A percentile compares a stretch with the other conserved stretches of the same genome.
phyloP scores from a whole-genome alignment of 768 basidiomycete species.

The Tricholoma sp. region DNA sequence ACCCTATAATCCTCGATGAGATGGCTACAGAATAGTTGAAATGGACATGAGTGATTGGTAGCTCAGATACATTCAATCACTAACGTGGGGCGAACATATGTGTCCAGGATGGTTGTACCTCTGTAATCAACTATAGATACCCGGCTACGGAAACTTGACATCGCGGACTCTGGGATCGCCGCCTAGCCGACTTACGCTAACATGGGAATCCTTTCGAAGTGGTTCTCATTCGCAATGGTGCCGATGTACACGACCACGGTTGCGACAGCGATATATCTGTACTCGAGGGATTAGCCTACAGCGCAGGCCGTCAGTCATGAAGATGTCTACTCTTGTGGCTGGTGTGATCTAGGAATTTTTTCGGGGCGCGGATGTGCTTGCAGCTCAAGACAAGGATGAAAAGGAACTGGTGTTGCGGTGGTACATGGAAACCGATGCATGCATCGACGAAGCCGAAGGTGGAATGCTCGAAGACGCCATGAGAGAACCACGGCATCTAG shows the following conservation, averaged over 20 bases:
- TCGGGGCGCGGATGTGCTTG: neutral
- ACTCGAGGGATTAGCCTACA: neutral
- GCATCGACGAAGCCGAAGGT: conserved; percentile 8
- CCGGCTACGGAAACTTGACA: conserved; percentile 28
- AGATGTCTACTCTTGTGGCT: conserved; percentile 10
- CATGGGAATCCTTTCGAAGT: conserved; percentile 38
- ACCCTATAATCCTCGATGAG: conserved; percentile 42
- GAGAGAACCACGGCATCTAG: neutral
- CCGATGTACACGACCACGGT: conserved; percentile 40
- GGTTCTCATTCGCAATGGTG: conserved; percentile 19
- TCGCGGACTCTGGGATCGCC: neutral
- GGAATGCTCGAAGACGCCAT: neutral
- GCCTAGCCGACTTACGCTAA: conserved; percentile 38
- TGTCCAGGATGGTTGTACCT: conserved; percentile 41
- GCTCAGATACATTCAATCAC: conserved; percentile 13
- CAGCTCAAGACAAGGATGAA: conserved; percentile 1
- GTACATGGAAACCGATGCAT: conserved; percentile 13
- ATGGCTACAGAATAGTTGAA: conserved; percentile 36
- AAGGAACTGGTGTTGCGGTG: conserved; percentile 4
- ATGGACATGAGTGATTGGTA: neutral
- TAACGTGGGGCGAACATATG: conserved; percentile 51
- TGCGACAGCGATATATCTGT: conserved; percentile 43
- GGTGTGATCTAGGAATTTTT: neutral
- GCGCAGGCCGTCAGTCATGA: neutral
- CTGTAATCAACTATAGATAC: conserved; percentile 47